Conservation (phyloP, 495 filamentous ascomycete genomes). For the Pyrenula aspistea region DNA sequence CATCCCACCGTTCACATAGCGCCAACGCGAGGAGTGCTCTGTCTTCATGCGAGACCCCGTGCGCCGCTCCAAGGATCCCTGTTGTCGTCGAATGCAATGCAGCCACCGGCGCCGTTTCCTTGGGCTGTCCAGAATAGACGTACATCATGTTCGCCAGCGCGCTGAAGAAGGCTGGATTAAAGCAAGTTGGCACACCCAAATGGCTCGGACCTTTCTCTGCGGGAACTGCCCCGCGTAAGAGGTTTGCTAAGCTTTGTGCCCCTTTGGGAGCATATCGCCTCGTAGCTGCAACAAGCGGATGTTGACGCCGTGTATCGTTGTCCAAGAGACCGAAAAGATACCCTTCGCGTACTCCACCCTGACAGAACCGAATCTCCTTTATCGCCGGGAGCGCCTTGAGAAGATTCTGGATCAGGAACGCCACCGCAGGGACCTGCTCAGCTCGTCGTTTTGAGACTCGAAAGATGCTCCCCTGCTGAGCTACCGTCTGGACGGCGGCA, state of each 20-base stretch:
- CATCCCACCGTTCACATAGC: conserved; percentile 67
- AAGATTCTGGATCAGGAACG: conserved; percentile 62
- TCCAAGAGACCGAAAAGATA: conserved; percentile 58
- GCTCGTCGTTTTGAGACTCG: conserved; percentile 74
- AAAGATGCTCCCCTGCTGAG: conserved; percentile 43
- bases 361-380: conserved; percentile 65
- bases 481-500: conserved; percentile 40
- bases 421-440: conserved; percentile 73
- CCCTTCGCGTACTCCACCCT: conserved; percentile 79
- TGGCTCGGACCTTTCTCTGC: conserved; percentile 1
- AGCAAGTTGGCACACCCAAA: conserved; percentile 20
- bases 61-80: conserved; percentile 48
- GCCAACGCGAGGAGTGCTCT: conserved; percentile 61
- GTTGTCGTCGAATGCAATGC: conserved; percentile 63
- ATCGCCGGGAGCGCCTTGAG: conserved; percentile 58
- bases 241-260: conserved; percentile 19
- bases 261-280: conserved; percentile 33
- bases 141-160: conserved; percentile 40
- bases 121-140: conserved; percentile 35
- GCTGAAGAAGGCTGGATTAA: conserved; percentile 30
- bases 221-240: conserved; percentile 35
- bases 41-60: conserved; percentile 61
- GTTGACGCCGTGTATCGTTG: conserved; percentile 38
- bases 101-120: conserved; percentile 45
- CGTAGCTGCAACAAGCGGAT: conserved; percentile 54